Conservation (phyloP, 2,329 filamentous ascomycete species). For the Fusarium gaditjirri region DNA sequence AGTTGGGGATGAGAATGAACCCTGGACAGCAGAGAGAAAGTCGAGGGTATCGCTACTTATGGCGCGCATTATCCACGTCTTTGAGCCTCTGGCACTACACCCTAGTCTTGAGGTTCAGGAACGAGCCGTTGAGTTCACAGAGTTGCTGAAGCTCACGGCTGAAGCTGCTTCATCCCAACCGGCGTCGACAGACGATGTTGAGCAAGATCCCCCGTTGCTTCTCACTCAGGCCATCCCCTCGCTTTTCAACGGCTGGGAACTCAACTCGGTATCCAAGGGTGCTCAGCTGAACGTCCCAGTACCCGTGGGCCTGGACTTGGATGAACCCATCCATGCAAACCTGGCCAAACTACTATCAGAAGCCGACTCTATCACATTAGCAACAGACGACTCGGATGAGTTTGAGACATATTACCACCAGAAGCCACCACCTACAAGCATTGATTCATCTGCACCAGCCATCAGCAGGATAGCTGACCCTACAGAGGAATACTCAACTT, state of each 20-base stretch:
- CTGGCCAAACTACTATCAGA: constrained; percentile 74
- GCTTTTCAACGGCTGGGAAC: constrained; percentile 84
- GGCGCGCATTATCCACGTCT: constrained; percentile 81
- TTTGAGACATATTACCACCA: constrained; percentile 76
- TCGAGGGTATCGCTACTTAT: constrained; percentile 80
- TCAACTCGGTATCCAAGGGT: constrained; percentile 87
- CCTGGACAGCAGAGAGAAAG: constrained; percentile 80
- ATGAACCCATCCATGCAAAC: constrained; percentile 82
- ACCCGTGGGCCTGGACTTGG: constrained; percentile 79
- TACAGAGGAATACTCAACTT: constrained; percentile 60
- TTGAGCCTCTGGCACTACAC: constrained; percentile 83
- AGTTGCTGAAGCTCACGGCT: constrained; percentile 85
- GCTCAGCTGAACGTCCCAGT: constrained; percentile 89
- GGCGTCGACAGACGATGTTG: constrained; percentile 61
- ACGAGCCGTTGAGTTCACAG: constrained; percentile 89
- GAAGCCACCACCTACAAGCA: constrained; percentile 60
- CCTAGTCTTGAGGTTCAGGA: constrained; percentile 95
- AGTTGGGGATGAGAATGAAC: constrained; percentile 69
- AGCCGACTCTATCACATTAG: constrained; percentile 61
- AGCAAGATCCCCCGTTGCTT: constrained; percentile 80
- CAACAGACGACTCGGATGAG: constrained; percentile 68
- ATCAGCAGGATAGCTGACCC: constrained; percentile 64
- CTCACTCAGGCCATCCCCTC: constrained; percentile 91
- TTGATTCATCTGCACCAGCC: constrained; percentile 64
- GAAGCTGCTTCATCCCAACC: constrained; percentile 80